These are phyloP conservation scores for Clavispora vitiphila DNA, from an alignment of 805 yeast genomes.

Conservation along the genomic window DNA sequence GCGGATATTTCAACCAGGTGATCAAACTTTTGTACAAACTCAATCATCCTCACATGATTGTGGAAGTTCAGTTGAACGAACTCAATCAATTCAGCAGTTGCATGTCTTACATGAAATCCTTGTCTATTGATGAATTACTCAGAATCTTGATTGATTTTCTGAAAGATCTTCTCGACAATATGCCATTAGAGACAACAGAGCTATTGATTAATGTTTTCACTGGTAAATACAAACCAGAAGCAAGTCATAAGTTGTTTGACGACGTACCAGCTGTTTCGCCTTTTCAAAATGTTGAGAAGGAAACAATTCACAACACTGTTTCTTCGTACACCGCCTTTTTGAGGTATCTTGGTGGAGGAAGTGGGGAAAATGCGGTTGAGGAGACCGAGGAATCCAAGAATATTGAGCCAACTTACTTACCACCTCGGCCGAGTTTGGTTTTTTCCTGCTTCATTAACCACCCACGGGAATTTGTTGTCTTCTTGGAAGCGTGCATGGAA, in stretches of 20 bases:
- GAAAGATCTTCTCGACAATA: constrained; percentile 53
- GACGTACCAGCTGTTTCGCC: constrained; percentile 2
- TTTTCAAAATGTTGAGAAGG: not conserved
- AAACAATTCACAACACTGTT: not conserved
- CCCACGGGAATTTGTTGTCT: constrained; percentile 84
- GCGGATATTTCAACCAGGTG: constrained; percentile 63
- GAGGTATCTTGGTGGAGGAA: constrained; percentile 11
- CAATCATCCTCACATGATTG: constrained; percentile 69
- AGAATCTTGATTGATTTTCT: constrained; percentile 66
- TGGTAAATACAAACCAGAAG: constrained; percentile 60
- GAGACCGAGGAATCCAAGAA: constrained; percentile 1
- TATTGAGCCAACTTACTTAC: constrained; percentile 65
- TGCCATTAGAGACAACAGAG: constrained; percentile 79
- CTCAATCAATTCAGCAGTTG: constrained; percentile 56
- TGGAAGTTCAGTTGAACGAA: constrained; percentile 67
- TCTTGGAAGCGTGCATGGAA: constrained; percentile 85
- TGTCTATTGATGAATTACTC: constrained; percentile 72
- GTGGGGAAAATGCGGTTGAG: constrained; percentile 1
- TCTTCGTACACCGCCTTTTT: constrained; percentile 15
- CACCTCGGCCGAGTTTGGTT: constrained; percentile 85
- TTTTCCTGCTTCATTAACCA: constrained; percentile 84
- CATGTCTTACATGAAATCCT: constrained; percentile 58
- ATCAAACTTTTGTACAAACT: constrained; percentile 64
- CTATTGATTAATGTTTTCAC: constrained; percentile 84
- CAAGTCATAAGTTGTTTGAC: constrained; percentile 10